These are phyloP conservation scores for Fusarium sp. DNA, from an alignment of 2,329 filamentous ascomycete species.

Conservation along the genomic window DNA sequence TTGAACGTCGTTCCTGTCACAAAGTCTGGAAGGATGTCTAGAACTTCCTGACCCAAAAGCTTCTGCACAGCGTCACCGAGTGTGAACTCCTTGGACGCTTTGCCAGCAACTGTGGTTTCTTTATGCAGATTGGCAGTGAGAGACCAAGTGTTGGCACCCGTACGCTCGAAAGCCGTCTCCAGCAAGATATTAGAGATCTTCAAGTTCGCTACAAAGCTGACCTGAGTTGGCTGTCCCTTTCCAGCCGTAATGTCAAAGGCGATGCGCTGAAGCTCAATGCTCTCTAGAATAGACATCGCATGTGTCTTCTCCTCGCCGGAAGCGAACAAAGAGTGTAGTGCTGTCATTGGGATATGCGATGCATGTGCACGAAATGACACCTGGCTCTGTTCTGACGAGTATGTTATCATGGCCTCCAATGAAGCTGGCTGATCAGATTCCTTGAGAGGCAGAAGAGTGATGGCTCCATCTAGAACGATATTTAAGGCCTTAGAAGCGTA, in stretches of 20 bases:
- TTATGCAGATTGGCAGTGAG: rapidly evolving
- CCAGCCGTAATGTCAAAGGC: rapidly evolving
- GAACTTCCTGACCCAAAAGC: neutral
- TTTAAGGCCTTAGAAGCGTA: rapidly evolving
- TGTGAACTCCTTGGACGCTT: rapidly evolving
- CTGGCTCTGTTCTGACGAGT: rapidly evolving
- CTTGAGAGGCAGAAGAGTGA: rapidly evolving
- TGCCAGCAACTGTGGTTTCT: rapidly evolving
- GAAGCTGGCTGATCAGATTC: rapidly evolving
- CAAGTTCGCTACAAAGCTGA: rapidly evolving
- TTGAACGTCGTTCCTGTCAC: rapidly evolving
- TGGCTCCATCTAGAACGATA: rapidly evolving
- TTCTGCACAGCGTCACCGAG: neutral
- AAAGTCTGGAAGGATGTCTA: rapidly evolving
- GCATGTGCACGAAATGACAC: rapidly evolving
- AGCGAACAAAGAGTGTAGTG: rapidly evolving
- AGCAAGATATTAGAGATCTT: rapidly evolving
- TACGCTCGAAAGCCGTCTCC: neutral
- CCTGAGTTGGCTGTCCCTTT: rapidly evolving
- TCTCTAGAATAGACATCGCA: rapidly evolving
- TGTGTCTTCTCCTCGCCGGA: rapidly evolving
- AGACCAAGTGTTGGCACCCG: rapidly evolving
- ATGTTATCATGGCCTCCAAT: rapidly evolving
- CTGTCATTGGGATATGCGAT: neutral
- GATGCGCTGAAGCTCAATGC: neutral